Base-by-base conservation (phyloP, 176 grass and related monocot genomes). In the Paspalum notatum region DNA sequence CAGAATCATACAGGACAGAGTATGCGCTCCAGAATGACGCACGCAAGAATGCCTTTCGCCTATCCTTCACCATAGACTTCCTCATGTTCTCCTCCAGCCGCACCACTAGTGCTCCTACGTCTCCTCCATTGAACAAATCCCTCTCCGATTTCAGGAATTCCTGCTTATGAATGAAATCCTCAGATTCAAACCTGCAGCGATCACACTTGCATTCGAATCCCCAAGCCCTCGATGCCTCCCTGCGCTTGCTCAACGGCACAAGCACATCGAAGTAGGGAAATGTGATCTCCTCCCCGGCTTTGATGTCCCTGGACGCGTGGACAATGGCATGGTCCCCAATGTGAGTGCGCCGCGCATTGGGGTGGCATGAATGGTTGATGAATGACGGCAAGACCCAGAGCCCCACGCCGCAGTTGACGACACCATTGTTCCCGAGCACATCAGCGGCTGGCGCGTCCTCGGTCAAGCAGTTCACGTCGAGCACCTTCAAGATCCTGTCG, bases 181-280 rank as follows among this genome's bases (percentile, higher is more conserved):
- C 85, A 1, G 52, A 71, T 69, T 98, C 92, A 4, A 98, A 89
- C 45, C 56, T 51, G 76, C 92, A 98, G 61, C 95, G 83, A 58
- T 89, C 95, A 77, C 95, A 98, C n/a, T 43, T 48, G 86, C 95
- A 98, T 26, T 91, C 68, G 60, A 98, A 93, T 1, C 86, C 90
- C 95, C 95, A 98, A 2, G 77, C 71, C 55, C 67, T 94, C 3
- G 80, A 78, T 26, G 84, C 72, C 68, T 89, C 90, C 69, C 64
- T 74, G 48, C 95, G 86, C 69, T 89, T 84, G 48, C 72, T 50
- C 43, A 84, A 43, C 0, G 90, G 92, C 0, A 46, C 84, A 38
- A 98, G 80, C 87, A 98, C 95, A n/a, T 94, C 88, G 24, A 98
- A 93, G 76, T 98, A 98, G 13, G 92, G 66, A 32, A 91, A 93